phyloP scores from a whole-genome alignment of 2,329 filamentous ascomycete genomes.

The Aspergillus oerlinghausenensis region DNA sequence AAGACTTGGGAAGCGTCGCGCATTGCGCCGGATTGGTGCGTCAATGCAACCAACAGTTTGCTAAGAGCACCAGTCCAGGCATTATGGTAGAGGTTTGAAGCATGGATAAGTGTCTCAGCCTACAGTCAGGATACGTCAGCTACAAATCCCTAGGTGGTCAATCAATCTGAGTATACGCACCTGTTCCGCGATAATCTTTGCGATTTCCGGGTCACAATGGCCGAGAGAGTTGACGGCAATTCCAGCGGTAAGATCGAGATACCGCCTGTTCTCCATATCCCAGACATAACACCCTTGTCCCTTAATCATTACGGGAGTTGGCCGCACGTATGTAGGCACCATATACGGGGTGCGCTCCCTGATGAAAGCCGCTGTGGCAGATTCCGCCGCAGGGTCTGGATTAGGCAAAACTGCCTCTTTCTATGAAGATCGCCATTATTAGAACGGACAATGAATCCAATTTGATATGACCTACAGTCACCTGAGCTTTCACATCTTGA shows the following conservation, averaged over 20 bases:
- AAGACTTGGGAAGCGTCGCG: slow-evolving; percentile 75
- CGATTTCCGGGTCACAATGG: slow-evolving; percentile 78
- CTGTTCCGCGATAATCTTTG: slow-evolving; percentile 72
- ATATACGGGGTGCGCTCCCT: slow-evolving; percentile 77
- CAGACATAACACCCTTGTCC: slow-evolving; percentile 84
- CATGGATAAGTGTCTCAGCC: slow-evolving; percentile 76
- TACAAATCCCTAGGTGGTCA: slow-evolving; percentile 1
- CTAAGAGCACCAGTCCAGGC: slow-evolving; percentile 89
- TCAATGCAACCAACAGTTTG: slow-evolving; percentile 77
- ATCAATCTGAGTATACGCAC: slow-evolving; percentile 38
- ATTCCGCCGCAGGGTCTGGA: slow-evolving; percentile 69
- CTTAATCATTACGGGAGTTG: slow-evolving; percentile 81
- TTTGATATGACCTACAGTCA: slow-evolving; percentile 14
- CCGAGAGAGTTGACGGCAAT: slow-evolving; percentile 94
- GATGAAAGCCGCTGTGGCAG: slow-evolving; percentile 69
- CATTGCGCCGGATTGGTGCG: slow-evolving; percentile 74
- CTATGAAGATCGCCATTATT: slow-evolving; percentile 22
- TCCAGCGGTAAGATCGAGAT: slow-evolving; percentile 90
- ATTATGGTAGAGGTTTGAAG: slow-evolving; percentile 96
- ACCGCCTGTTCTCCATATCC: slow-evolving; percentile 83
- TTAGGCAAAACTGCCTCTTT: slow-evolving; percentile 55
- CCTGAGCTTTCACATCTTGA: slow-evolving; percentile 25
- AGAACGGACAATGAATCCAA: background rate
- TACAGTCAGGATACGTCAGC: slow-evolving; percentile 23
- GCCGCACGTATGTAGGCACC: slow-evolving; percentile 92